Evolutionary conservation across 129 eudicot genomes (phyloP).

Genomic region (Artemisia annua): DNA sequence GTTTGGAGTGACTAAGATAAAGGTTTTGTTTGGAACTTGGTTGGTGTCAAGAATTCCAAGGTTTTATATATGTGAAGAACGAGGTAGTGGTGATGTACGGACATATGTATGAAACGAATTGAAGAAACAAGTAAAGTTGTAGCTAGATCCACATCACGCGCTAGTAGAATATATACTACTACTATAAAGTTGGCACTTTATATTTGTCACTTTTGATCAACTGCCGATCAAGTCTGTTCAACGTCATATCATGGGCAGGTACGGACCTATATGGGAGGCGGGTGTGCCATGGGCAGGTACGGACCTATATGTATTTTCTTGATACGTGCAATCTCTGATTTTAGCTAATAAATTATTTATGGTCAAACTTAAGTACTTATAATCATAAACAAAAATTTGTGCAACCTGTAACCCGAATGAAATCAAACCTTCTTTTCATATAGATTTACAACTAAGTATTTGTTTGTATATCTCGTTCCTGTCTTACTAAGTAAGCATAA

Average conservation of each 20-base stretch:
- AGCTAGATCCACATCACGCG: neutral
- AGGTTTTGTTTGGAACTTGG: neutral
- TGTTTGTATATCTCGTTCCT: too few species aligned
- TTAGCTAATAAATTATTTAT: too few species aligned
- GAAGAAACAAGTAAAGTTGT: conserved; percentile 7
- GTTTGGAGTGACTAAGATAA: neutral
- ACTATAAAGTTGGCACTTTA: neutral
- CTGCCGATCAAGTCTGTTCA: neutral
- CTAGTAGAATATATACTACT: neutral
- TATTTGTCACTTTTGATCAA: neutral
- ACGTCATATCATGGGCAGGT: neutral
- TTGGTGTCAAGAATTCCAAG: conserved; percentile 26
- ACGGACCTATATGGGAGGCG: too few species aligned
- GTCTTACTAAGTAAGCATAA: too few species aligned
- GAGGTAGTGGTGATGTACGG: conserved; percentile 4
- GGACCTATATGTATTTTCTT: too few species aligned
- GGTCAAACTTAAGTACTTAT: too few species aligned
- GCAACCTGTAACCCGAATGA: too few species aligned
- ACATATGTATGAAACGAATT: neutral
- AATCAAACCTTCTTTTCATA: too few species aligned
- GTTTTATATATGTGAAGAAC: conserved; percentile 31
- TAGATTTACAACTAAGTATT: too few species aligned
- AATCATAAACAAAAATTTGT: too few species aligned
- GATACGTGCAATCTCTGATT: too few species aligned
- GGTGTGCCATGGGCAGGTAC: too few species aligned